Percentiles rank a stretch among this genome's conserved stretches.
These are phyloP conservation scores for Pharus latifolius DNA, from an alignment of 176 grass and related monocot genomes.

Conservation along the genomic window DNA sequence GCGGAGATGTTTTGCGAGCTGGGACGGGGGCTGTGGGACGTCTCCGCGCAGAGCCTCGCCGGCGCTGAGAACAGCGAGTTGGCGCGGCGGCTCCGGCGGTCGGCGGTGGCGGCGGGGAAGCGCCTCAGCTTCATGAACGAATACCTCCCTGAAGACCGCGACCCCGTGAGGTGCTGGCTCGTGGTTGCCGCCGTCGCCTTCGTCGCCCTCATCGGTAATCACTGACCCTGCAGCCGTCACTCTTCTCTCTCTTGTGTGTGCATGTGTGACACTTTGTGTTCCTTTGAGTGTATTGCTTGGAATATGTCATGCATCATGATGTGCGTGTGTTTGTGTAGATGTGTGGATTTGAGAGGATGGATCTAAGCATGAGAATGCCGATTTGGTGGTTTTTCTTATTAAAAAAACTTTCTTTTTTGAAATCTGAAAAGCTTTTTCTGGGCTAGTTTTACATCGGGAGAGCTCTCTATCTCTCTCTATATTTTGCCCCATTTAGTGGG, in stretches of 20 bases:
- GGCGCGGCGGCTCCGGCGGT: conserved; percentile 49
- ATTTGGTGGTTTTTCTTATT: neutral
- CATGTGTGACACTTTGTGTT: neutral
- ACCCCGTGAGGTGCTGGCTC: conserved; percentile 69
- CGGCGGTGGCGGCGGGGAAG: conserved; percentile 26
- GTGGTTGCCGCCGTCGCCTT: conserved; percentile 73
- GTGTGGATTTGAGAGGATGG: conserved; percentile 11
- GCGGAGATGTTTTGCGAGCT: conserved; percentile 84
- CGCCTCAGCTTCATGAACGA: conserved; percentile 89
- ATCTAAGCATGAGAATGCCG: conserved; percentile 12
- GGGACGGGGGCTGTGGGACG: conserved; percentile 70
- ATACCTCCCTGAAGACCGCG: conserved; percentile 94
- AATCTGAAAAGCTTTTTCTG: too few species aligned
- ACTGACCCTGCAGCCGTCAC: neutral
- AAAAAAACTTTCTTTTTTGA: neutral
- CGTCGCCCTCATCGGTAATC: conserved; percentile 63
- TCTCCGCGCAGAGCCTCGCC: conserved; percentile 59
- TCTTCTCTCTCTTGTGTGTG: neutral
- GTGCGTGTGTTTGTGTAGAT: neutral
- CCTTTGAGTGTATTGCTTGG: neutral
- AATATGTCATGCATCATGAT: neutral
- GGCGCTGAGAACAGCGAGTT: conserved; percentile 68
- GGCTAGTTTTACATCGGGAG: too few species aligned
- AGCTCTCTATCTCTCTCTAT: too few species aligned
- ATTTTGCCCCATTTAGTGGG: too few species aligned